These are phyloP conservation scores for Cryphonectria radicalis DNA, from an alignment of 2,329 filamentous ascomycete genomes.

Conservation along the genomic window DNA sequence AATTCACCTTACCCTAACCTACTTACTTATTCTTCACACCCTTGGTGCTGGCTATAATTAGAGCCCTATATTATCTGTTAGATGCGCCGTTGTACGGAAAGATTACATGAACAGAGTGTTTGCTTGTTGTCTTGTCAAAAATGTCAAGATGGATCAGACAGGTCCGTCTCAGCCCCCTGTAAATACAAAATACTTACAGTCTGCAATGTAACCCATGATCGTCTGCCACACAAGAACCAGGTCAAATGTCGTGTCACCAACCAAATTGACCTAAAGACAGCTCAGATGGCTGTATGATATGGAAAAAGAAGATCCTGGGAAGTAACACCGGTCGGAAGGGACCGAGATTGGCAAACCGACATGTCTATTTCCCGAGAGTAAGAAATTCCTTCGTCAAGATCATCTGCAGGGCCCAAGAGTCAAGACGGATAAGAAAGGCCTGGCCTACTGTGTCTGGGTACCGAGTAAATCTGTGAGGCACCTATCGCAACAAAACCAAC, in stretches of 20 bases:
- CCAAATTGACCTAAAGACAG: not conserved
- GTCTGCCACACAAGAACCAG: not conserved
- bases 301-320: not conserved
- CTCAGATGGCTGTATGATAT: not conserved
- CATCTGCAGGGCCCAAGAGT: not conserved
- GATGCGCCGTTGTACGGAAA: too few species aligned
- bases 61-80: too few species aligned
- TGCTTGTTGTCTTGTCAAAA: not conserved
- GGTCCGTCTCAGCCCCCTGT: not conserved
- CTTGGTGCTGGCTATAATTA: too few species aligned
- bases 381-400: not conserved
- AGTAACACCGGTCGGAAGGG: not conserved
- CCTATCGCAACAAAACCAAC: not conserved
- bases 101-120: too few species aligned
- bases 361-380: not conserved
- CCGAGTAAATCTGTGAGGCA: not conserved
- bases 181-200: not conserved
- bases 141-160: not conserved
- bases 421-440: not conserved
- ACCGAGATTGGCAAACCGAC: not conserved
- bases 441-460: not conserved
- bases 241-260: not conserved
- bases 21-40: not conserved
- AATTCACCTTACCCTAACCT: not conserved
- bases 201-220: not conserved